Evolutionary conservation across 805 yeast species (phyloP).

Genomic region (Komagataella kurtzmanii): DNA sequence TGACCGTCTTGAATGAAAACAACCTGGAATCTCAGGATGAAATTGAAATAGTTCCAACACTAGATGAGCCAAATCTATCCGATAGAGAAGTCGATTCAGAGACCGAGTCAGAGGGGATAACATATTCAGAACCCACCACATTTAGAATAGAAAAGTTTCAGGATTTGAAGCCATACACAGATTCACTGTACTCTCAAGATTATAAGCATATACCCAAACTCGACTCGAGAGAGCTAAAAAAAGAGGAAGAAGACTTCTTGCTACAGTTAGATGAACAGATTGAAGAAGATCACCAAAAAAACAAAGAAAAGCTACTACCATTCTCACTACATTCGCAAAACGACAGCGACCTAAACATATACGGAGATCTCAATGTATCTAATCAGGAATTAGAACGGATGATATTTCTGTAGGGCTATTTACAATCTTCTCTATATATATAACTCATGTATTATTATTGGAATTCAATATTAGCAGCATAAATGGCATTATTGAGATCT

Average conservation of each 20-base stretch:
- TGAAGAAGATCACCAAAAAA: not conserved
- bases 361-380: not conserved
- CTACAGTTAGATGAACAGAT: not conserved
- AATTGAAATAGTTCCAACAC: not conserved
- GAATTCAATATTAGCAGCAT: not conserved
- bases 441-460: not conserved
- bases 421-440: not conserved
- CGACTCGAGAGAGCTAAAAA: not conserved
- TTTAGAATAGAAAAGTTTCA: not conserved
- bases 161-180: not conserved
- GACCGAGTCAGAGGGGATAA: not conserved
- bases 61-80: not conserved
- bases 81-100: not conserved
- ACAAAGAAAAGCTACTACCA: not conserved
- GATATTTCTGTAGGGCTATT: not conserved
- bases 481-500: not conserved
- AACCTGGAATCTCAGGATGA: not conserved
- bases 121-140: not conserved
- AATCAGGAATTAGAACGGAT: not conserved
- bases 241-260: not conserved
- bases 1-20: not conserved
- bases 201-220: not conserved
- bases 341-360: not conserved
- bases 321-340: not conserved
- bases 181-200: not conserved